These are phyloP conservation scores for Leishmania arabica DNA, from an alignment of 208 protist species.

Conservation along the genomic window DNA sequence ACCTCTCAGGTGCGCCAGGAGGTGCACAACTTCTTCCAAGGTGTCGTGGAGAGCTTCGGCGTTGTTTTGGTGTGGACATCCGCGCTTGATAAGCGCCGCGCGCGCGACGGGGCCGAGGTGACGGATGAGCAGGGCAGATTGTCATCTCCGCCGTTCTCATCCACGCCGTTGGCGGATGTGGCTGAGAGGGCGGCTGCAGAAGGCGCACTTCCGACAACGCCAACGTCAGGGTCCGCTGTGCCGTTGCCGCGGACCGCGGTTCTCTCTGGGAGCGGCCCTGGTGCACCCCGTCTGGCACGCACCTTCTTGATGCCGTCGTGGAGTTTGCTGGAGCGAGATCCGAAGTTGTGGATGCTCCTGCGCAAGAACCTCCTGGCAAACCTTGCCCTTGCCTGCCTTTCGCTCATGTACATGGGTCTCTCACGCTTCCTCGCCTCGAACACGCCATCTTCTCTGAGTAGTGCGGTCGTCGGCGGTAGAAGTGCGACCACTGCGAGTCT, in stretches of 20 bases:
- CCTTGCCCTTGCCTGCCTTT: slow-evolving; percentile 18
- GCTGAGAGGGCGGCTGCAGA: background rate
- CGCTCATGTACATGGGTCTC: slow-evolving; percentile 23
- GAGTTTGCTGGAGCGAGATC: slow-evolving; percentile 35
- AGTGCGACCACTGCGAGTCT: background rate
- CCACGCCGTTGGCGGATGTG: background rate
- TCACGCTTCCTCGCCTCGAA: slow-evolving; percentile 12
- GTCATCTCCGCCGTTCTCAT: slow-evolving; percentile 2
- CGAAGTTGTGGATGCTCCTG: slow-evolving; percentile 46
- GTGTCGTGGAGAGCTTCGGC: slow-evolving; percentile 33
- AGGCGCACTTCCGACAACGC: background rate
- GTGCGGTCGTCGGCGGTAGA: background rate
- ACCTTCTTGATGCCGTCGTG: slow-evolving; percentile 36
- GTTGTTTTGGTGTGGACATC: slow-evolving; percentile 5
- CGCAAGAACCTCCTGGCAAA: slow-evolving; percentile 44
- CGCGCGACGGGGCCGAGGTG: background rate
- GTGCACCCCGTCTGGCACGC: background rate
- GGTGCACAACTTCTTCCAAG: slow-evolving; percentile 24
- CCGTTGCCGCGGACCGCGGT: background rate
- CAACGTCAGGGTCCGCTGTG: background rate
- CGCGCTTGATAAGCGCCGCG: background rate
- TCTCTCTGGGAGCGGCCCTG: background rate
- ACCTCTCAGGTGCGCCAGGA: slow-evolving; percentile 17
- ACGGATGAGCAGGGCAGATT: background rate
- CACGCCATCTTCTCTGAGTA: background rate